Base-by-base conservation (phyloP, 306 rosid genomes). In the Corylus avellana region DNA sequence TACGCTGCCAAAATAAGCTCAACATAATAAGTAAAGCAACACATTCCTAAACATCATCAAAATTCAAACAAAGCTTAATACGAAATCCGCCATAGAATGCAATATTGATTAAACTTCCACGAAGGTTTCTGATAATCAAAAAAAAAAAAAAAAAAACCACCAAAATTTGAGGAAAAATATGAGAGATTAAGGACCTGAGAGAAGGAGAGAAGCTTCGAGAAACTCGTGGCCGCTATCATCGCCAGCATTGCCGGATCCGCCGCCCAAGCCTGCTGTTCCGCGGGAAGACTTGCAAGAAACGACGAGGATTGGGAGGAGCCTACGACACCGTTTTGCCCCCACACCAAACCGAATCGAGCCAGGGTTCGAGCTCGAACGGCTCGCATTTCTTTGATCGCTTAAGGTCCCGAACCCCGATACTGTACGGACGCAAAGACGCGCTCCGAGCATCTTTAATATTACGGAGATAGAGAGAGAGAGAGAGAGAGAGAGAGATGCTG, bases 161-260 rank as follows among this genome's bases (percentile, higher is more conserved):
- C 66, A 27, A 59, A 61, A 37, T 67, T 32, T 12, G 51, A 70
- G 25, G 54, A 46, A 27, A 70, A 37, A 78, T 44, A 57, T 8
- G 20, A 58, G 61, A 53, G 62, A 77, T 29, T 75, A 13, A 20
- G 55, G 48, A 92, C 99, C 99, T 87, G 98, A 85, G 74, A 93
- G 92, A 12, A 96, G 97, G 66, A 96, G 87, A 2, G 99, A 89
- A 80, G 99, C 99, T 86, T 90, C 90, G 12, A 93, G 87, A 78
- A 79, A 93, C 37, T 93, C 96, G 51, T 56, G 81, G 46, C 58
- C 44, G 55, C 71, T 80, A 59, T 61, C 88, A 56, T 88, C 91
- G 70, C 75, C 85, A 72, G 72, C 76, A 80, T 77, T 69, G 35
- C 37, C 75, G 88, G 92, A 93, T 88, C 92, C 75, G 74, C 75